Conservation (phyloP, 345 rosid species). For the Acer negundo region DNA sequence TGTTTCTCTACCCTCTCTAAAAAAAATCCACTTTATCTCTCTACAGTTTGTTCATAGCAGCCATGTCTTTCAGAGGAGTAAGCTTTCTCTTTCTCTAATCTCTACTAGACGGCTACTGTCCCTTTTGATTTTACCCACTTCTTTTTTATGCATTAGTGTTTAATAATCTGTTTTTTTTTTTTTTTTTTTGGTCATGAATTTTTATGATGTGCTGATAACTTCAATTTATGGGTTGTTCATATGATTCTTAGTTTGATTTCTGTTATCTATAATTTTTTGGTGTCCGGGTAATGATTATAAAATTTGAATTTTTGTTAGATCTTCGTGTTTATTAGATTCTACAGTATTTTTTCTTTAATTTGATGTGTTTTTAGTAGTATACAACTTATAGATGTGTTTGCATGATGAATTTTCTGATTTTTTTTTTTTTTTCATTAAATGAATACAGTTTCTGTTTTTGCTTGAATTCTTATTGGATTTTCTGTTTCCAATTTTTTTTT, state of each 20-base stretch:
- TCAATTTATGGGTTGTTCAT: background rate
- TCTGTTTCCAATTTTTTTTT: background rate
- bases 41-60: constrained; percentile 12
- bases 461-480: background rate
- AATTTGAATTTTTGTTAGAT: background rate
- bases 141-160: background rate
- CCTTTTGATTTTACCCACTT: background rate
- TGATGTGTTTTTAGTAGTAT: background rate
- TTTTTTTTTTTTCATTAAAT: background rate
- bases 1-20: background rate
- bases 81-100: constrained; percentile 12
- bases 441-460: background rate
- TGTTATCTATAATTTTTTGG: background rate
- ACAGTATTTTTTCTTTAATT: background rate
- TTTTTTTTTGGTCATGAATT: background rate
- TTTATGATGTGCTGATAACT: background rate
- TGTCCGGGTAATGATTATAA: background rate
- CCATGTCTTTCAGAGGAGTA: constrained; percentile 55
- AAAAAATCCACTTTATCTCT: background rate
- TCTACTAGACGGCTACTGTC: background rate
- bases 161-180: background rate
- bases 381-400: background rate
- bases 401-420: background rate
- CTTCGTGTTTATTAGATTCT: background rate
- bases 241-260: background rate